Conservation (phyloP, 371 early-diverging fungal species). For the Mortierella sp. region DNA sequence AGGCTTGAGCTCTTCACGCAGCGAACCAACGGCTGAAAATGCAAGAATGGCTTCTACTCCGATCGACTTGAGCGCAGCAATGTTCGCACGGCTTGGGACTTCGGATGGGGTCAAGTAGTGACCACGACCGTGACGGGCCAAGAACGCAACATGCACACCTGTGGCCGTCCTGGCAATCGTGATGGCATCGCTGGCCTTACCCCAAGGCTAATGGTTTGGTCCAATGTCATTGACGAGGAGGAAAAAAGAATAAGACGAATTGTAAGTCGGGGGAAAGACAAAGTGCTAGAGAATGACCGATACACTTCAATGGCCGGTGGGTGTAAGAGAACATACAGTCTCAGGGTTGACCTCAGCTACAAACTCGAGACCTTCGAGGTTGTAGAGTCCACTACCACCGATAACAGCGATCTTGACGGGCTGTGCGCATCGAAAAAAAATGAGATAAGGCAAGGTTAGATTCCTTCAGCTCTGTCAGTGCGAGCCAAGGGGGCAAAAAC, state of each 20-base stretch:
- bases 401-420: slow-evolving; percentile 89
- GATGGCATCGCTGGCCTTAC: slow-evolving; percentile 83
- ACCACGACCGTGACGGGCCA: slow-evolving; percentile 95
- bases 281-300: too few relatives aligned
- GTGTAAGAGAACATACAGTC: slow-evolving; percentile 74
- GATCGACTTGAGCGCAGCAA: slow-evolving; percentile 94
- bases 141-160: slow-evolving; percentile 91
- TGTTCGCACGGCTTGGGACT: slow-evolving; percentile 95
- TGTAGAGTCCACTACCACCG: slow-evolving; percentile 96
- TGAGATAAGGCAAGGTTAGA: background rate
- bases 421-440: slow-evolving; percentile 15
- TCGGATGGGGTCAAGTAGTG: slow-evolving; percentile 80
- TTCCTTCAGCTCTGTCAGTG: too few relatives aligned
- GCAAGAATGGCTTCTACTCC: slow-evolving; percentile 95
- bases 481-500: background rate
- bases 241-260: background rate
- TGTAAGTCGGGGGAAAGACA: too few relatives aligned
- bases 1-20: slow-evolving; percentile 93
- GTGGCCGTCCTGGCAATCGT: slow-evolving; percentile 72
- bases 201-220: slow-evolving; percentile 82
- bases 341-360: slow-evolving; percentile 86
- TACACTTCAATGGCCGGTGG: background rate
- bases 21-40: slow-evolving; percentile 93
- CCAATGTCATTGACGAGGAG: background rate
- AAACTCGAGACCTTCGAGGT: slow-evolving; percentile 85